Evolutionary conservation across 1,284 basidiomycete species (phyloP).

Genomic region (Pseudozyma sp.): DNA sequence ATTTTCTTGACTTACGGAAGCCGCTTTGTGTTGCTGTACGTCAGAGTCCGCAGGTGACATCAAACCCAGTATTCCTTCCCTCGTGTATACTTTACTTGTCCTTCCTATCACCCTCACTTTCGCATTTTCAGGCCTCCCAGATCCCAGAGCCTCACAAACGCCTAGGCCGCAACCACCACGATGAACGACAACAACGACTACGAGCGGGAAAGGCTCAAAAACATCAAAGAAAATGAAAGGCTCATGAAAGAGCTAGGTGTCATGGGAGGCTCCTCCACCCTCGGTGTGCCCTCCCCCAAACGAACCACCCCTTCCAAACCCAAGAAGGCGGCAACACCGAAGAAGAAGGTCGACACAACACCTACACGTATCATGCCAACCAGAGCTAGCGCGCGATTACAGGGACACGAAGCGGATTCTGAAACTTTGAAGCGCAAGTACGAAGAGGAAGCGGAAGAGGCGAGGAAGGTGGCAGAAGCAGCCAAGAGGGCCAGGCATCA

Average conservation of each 20-base stretch:
- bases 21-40: neutral
- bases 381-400: conserved; percentile 48
- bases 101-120: neutral
- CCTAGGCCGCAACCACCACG: neutral
- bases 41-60: neutral
- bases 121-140: neutral
- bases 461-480: conserved; percentile 40
- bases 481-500: conserved; percentile 56
- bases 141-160: neutral
- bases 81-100: no score
- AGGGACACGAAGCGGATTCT: conserved; percentile 56
- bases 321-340: conserved; percentile 39
- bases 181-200: conserved; percentile 52
- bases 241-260: conserved; percentile 64
- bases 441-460: conserved; percentile 52
- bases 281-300: conserved; percentile 43
- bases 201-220: conserved; percentile 62
- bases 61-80: neutral
- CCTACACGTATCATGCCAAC: conserved; percentile 46
- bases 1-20: neutral
- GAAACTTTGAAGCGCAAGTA: conserved; percentile 55
- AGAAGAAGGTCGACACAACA: conserved; percentile 22
- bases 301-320: conserved; percentile 27
- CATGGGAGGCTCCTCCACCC: conserved; percentile 47
- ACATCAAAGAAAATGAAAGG: conserved; percentile 64